Evolutionary conservation across 257 asterid species (phyloP).

Genomic region (Ehretia macrophylla): DNA sequence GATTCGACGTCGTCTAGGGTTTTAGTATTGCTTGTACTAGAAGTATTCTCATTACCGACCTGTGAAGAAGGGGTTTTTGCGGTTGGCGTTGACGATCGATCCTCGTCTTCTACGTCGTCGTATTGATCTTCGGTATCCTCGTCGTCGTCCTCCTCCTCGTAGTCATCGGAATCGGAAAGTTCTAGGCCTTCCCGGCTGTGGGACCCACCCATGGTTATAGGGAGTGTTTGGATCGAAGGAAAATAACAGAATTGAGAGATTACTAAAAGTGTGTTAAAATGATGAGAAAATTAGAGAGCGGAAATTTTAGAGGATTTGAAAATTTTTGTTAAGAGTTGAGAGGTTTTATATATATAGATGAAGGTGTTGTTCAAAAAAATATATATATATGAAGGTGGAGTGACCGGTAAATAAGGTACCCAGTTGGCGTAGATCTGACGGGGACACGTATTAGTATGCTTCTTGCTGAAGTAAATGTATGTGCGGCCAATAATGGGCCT

Average conservation of each 20-base stretch:
- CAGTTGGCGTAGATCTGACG: constrained; percentile 34
- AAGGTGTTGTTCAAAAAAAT: too few relatives aligned
- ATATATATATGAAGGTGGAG: not conserved
- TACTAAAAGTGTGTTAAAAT: not conserved
- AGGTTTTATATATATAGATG: not conserved
- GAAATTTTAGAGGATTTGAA: not conserved
- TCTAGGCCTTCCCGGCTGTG: constrained; percentile 96
- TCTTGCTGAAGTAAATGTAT: constrained; percentile 31
- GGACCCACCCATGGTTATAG: constrained; percentile 68
- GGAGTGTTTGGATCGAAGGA: not conserved
- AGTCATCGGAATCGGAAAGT: constrained; percentile 78
- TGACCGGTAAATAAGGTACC: too few relatives aligned
- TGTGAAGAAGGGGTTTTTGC: constrained; percentile 10
- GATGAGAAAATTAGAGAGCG: not conserved
- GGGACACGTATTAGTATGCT: constrained; percentile 26
- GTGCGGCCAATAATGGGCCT: not conserved
- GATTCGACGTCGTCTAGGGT: constrained; percentile 70
- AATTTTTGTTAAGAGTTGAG: not conserved
- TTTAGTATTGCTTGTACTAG: not conserved
- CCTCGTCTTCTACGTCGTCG: constrained; percentile 43
- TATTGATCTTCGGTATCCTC: constrained; percentile 45
- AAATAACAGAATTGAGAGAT: not conserved
- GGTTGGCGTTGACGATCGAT: constrained; percentile 20
- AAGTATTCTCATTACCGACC: constrained; percentile 10
- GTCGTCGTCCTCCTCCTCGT: constrained; percentile 49